Evolutionary conservation across 352 stramenopile species (phyloP), one percentile per base, ranked within the genome.

Genomic region (Pythium pectinolyticum): DNA sequence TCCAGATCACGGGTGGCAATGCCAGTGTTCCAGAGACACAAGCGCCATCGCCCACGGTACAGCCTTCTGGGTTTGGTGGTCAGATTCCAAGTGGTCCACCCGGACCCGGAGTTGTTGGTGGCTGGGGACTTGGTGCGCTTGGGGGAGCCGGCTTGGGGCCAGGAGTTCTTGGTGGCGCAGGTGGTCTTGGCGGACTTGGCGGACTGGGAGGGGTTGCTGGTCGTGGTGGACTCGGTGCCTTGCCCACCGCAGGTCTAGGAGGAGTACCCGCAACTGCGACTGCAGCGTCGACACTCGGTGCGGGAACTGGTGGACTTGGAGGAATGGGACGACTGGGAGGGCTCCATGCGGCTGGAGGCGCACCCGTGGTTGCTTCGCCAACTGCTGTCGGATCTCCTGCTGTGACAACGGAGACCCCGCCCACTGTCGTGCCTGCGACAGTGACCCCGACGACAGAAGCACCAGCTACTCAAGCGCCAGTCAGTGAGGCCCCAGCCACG

Each of bases 1-100:
- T 70, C 37, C 53, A 64, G 37, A 69, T 69, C 62, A 69, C 55
- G 19, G 55, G 54, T 15, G 62, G 54, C 32, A 67, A 61, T 10
- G 32, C 45, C 24, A 50, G 41, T 1, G 24, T 52, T 20, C n/a
- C 52, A 14, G 51, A 61, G 35, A 50, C 39, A 19, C 28, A 25
- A 35, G n/a, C 37, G 1, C 35, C 47, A 43, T 8, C 47, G 25
- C 24, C 43, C 7, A 15, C 59, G 0, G n/a, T n/a, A n/a, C n/a
- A n/a, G n/a, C 20, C 41, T 28, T 12, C 59, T 7, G 32, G n/a
- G 8, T 31, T 8, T 31, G n/a, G n/a, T n/a, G n/a, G n/a, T 15
- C 12, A 8, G 15, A 24, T 2, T 14, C n/a, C 3, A 15, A 14
- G 32, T 7, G 32, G 6, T 22, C 20, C 4, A 30, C 6, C 40